Evolutionary conservation across 2,329 filamentous ascomycete genomes (phyloP).

Genomic region (Aspergillus aculeatinus): DNA sequence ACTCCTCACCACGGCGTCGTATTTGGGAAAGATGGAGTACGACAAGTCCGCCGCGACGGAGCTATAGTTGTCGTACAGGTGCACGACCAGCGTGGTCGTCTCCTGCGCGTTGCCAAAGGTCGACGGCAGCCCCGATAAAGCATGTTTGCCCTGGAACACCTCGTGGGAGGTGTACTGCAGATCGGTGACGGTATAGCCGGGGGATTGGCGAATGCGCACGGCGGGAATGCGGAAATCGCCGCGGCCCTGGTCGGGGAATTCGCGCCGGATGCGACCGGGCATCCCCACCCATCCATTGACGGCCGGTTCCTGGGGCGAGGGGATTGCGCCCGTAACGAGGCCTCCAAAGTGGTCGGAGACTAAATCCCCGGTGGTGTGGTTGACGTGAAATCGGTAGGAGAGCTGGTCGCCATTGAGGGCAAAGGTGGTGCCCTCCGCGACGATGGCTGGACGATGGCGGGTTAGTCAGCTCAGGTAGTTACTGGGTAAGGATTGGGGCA

Average conservation of each 20-base stretch:
- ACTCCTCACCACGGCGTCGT: conserved; percentile 62
- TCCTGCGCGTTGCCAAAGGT: conserved; percentile 58
- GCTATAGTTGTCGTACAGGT: conserved; percentile 59
- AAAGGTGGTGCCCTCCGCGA: conserved; percentile 57
- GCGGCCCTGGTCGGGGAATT: conserved; percentile 64
- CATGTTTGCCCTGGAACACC: conserved; percentile 57
- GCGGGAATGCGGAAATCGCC: conserved; percentile 64
- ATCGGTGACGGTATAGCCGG: conserved; percentile 59
- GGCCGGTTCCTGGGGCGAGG: conserved; percentile 37
- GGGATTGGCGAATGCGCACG: conserved; percentile 59
- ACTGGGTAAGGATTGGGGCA: no score
- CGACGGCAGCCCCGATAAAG: conserved; percentile 56
- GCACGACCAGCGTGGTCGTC: conserved; percentile 59
- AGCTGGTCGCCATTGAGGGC: conserved; percentile 56
- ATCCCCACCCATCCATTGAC: conserved; percentile 56
- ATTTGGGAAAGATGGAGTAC: conserved; percentile 63
- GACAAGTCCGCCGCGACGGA: conserved; percentile 58
- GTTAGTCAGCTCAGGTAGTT: no score
- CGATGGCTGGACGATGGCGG: conserved; percentile 52
- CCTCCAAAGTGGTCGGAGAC: conserved; percentile 63
- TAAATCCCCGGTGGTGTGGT: conserved; percentile 56
- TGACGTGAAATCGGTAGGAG: conserved; percentile 65
- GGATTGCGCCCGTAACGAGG: conserved; percentile 53
- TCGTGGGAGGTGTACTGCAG: conserved; percentile 60
- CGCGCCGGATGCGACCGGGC: conserved; percentile 55